Evolutionary conservation across 139 green algal genomes (phyloP).

Genomic region (Tetradesmus obliquus): DNA sequence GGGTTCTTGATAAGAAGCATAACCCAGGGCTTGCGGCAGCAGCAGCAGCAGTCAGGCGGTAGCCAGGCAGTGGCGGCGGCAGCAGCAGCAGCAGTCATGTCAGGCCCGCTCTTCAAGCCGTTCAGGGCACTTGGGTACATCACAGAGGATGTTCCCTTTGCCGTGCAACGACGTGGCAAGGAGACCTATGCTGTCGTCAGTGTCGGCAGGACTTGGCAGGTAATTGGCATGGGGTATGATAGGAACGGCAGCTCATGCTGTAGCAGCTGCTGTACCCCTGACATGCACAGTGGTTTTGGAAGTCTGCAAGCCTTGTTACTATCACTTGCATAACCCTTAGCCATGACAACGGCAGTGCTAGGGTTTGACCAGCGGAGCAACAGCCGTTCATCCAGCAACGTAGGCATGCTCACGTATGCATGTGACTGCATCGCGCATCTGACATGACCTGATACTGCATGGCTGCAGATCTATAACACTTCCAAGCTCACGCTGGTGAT

Average conservation of each 20-base stretch:
- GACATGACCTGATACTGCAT: not conserved
- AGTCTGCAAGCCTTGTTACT: no score
- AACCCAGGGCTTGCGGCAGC: not conserved
- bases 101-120: conserved; percentile 79
- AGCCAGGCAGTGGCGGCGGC: not conserved
- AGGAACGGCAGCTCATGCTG: not conserved
- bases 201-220: conserved; percentile 95
- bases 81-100: conserved; percentile 16
- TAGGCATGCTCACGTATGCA: no score
- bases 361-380: no score
- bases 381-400: no score
- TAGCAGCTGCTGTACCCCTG: not conserved
- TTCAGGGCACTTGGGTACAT: conserved; percentile 95
- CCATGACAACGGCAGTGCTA: no score
- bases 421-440: not conserved
- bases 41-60: not conserved
- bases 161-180: conserved; percentile 79
- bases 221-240: conserved; percentile 43
- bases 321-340: no score
- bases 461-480: conserved; percentile 89
- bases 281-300: not conserved
- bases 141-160: conserved; percentile 88
- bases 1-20: not conserved
- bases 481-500: conserved; percentile 83
- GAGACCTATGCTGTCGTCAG: conserved; percentile 90